Base-by-base conservation (phyloP, 305 asterid species). In the Solanum hybrid region DNA sequence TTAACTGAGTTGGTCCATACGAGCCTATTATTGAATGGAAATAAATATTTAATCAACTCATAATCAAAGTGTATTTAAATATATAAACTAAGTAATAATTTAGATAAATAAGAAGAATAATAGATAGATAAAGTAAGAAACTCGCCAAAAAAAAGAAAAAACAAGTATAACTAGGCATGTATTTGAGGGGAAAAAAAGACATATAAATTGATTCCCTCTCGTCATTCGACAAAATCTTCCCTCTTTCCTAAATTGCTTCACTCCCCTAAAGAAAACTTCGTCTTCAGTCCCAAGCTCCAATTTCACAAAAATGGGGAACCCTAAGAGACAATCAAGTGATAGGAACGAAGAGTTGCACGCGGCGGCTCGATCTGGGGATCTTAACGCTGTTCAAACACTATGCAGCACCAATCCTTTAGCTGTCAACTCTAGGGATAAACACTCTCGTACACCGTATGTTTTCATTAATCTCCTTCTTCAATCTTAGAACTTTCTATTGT, bases 401-500 rank as follows among this genome's bases (percentile, higher is more conserved):
- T 96, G 98, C 92, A 89, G 92, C 93, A 29, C 94, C 89, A 95
- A 97, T 91, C 99, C 99, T 42, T 93, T 97, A 26, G 96, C 97
- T 46, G 93, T 96, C 71, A 96, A 96, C 92, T 92, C 96, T 33
- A 97, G 99, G 76, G 99, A 97, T 91, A 92, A 94, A 88, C 99
- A 96, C 95, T 97, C 99, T 57, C 98, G 99, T 31, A 96, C 98
- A 8, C 99, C 99, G 99, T 97, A 97, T 95, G 96, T 93, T 90
- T 74, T 71, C 86, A 16, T 33, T 34, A 28, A 24, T n/a, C 82
- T 71, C 39, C n/a, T 82, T 80, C 37, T 29, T 75, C n/a, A 57
- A 81, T 26, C 5, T 36, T 90, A 5, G 1, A 20, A 22, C 5
- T 73, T 31, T 36, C 35, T 76, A 76, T 86, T 6, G 18, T 4